Evolutionary conservation across 495 filamentous ascomycete species (phyloP).

Genomic region (Penicillium steckii): DNA sequence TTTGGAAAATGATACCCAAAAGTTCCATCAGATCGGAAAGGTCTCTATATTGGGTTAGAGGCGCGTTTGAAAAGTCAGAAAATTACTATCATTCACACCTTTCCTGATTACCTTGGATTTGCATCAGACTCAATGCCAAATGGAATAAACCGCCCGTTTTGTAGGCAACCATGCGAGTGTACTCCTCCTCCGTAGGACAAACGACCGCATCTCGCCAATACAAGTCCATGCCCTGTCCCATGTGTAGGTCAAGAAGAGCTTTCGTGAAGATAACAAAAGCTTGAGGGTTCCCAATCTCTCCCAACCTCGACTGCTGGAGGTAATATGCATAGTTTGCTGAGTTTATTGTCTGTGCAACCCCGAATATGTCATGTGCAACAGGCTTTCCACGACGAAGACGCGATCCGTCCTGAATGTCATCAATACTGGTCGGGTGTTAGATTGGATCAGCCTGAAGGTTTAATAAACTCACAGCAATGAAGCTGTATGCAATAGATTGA

Average conservation of each 20-base stretch:
- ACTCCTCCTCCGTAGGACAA: slow-evolving; percentile 87
- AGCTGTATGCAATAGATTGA: slow-evolving; percentile 2
- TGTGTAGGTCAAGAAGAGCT: slow-evolving; percentile 79
- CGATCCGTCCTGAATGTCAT: slow-evolving; percentile 82
- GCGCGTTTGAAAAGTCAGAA: not conserved
- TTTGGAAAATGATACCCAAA: slow-evolving; percentile 34
- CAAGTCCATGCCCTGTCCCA: slow-evolving; percentile 91
- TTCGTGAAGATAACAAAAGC: slow-evolving; percentile 70
- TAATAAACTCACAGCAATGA: slow-evolving; percentile 1
- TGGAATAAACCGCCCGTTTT: slow-evolving; percentile 93
- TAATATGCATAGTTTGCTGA: slow-evolving; percentile 92
- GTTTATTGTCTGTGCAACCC: slow-evolving; percentile 89
- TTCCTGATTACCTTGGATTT: slow-evolving; percentile 25
- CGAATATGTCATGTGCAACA: slow-evolving; percentile 85
- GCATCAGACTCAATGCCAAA: slow-evolving; percentile 82
- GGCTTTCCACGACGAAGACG: slow-evolving; percentile 76
- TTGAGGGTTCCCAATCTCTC: slow-evolving; percentile 61
- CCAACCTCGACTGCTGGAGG: slow-evolving; percentile 56
- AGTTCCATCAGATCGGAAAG: not conserved
- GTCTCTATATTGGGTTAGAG: too few relatives aligned
- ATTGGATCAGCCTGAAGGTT: too few relatives aligned
- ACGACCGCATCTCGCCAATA: slow-evolving; percentile 85
- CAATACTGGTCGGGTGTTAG: too few relatives aligned
- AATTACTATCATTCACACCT: not conserved
- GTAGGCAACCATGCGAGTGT: slow-evolving; percentile 89